Evolutionary conservation across 805 yeast genomes (phyloP), one percentile per base, ranked within the genome.

Genomic region (Sugiyamaella chiloensis): DNA sequence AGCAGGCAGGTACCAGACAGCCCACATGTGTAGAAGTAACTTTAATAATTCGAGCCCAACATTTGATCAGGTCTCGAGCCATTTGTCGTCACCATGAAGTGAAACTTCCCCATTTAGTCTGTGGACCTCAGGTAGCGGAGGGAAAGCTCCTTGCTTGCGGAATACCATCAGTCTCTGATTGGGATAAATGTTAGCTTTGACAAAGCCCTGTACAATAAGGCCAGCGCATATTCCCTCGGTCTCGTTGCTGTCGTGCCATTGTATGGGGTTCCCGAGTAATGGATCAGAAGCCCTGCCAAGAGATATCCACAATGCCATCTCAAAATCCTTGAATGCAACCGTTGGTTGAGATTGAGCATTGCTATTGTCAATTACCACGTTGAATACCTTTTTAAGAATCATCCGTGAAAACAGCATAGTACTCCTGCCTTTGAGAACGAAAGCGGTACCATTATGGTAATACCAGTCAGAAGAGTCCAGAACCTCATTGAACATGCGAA

Each of bases 161-260:
- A 61, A 46, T 19, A 52, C 45, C 20, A 65, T 42, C 3, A 48
- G 39, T 24, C 47, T 47, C 17, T 46, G 39, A 17, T 54, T 40
- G 3, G 67, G 53, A 27, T 58, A 57, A 12, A 70, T 51, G 23
- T 65, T 65, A n/a, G 66, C 73, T 40, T 58, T 64, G 50, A 71
- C 50, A 42, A 59, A 58, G 6, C 70, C 71, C 36, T 57, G 64
- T 31, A 61, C 57, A 11, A 65, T 61, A 21, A 69, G 58, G 37
- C 61, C 53, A 6, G 60, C 59, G 46, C 65, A 60, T 9, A 65
- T 51, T 37, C 59, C 54, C 47, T 69, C 74, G 2, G 66, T 56
- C 9, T 54, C 52, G 11, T 57, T 48, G 32, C 52, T 48, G 24
- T 53, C 56, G 2, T 53, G 48, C 21, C 48, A 54, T 8, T 42